Conservation (phyloP, 139 green algal species). For the Coelastrella sp. region DNA sequence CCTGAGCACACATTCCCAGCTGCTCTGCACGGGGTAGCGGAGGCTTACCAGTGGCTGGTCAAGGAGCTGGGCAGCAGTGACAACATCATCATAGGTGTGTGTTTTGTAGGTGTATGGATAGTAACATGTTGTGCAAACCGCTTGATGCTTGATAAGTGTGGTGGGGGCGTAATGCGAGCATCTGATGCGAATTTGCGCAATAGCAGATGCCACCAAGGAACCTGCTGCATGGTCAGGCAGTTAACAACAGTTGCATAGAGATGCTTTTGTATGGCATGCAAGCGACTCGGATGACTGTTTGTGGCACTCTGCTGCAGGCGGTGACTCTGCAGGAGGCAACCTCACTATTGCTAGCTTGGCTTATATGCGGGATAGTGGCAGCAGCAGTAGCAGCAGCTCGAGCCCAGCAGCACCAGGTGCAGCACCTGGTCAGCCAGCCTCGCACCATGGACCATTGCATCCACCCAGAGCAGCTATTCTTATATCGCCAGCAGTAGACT, state of each 20-base stretch:
- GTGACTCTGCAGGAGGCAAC: slow-evolving; percentile 43
- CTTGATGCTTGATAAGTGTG: no score
- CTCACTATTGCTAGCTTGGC: not conserved
- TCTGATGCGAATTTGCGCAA: no score
- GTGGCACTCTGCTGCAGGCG: not conserved
- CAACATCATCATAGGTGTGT: slow-evolving; percentile 14
- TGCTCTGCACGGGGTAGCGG: not conserved
- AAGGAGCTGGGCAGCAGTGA: slow-evolving; percentile 19
- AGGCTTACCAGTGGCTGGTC: slow-evolving; percentile 17
- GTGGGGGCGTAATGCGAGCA: no score
- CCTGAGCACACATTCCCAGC: slow-evolving; percentile 35
- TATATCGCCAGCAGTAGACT: slow-evolving; percentile 30
- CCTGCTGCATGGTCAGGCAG: no score
- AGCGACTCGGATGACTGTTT: not conserved
- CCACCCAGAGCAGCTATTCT: not conserved
- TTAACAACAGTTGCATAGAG: no score
- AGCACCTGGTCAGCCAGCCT: not conserved
- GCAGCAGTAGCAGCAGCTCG: slow-evolving; percentile 20
- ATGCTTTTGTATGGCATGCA: no score
- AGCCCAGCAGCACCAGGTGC: not conserved
- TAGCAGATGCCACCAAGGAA: no score
- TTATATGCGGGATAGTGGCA: not conserved
- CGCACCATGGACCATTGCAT: not conserved
- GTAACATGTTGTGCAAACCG: no score
- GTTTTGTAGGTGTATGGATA: no score